Evolutionary conservation across 1,284 basidiomycete genomes (phyloP), one percentile per base, ranked within the genome.

Genomic region (Ustilago trichophora): DNA sequence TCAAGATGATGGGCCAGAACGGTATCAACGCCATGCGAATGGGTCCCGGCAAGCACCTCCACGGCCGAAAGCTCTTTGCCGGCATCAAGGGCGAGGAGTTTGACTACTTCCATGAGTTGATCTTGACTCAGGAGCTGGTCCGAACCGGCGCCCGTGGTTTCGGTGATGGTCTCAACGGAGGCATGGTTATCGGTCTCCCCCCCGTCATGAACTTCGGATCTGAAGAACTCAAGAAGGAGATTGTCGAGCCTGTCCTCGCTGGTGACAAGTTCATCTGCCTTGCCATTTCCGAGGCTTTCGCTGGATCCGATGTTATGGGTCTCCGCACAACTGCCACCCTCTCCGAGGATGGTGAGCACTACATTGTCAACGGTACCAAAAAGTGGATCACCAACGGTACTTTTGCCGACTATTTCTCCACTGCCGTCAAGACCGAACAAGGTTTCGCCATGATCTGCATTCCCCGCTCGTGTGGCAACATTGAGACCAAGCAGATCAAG

Each of bases 371-470:
- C 56, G 79, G 79, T 36, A 80, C 79, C 57, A 81, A 81, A 57
- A 80, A 80, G 88, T 96, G 93, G 93, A 97, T 97, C 76, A 94
- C 93, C 38, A 96, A 93, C 73, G 92, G 91, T 43, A 83, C 83
- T n/a, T 80, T 79, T 45, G 77, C 82, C 36, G 82, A 83, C 74
- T 84, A 84, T 83, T 90, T 90, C 48, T 78, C 78, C 29, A 81
- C 79, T 18, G 78, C 77, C 29, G 73, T 77, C 56, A 76, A 82
- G 71, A 82, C 82, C 21, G 85, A 91, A 82, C 87, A 90, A 59
- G 92, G 93, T 24, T 87, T 93, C 63, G 91, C 91, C 5, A 90
- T 92, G 63, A 88, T 96, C 68, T 85, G 94, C 38, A 88, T 94
- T 21, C 81, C 80, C 4, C 80, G 82, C 21, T 49, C 60, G 21